These are phyloP conservation scores for Xylaria longipes DNA, from an alignment of 495 filamentous ascomycete genomes.

Conservation along the genomic window DNA sequence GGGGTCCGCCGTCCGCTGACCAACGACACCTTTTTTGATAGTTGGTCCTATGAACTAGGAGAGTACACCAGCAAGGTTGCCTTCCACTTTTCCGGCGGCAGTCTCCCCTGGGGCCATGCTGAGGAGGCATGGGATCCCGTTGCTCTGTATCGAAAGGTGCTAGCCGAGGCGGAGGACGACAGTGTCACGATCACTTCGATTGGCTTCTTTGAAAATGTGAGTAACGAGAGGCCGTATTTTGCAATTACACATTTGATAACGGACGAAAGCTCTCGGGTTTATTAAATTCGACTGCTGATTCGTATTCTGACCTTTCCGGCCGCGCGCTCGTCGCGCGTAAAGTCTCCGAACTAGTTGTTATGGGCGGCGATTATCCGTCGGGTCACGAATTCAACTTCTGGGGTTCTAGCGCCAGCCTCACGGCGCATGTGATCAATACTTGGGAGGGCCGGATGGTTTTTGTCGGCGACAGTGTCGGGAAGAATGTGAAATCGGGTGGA, in stretches of 20 bases:
- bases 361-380: slow-evolving; percentile 54
- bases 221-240: not conserved
- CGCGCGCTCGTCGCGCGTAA: slow-evolving; percentile 46
- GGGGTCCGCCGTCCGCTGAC: slow-evolving; percentile 48
- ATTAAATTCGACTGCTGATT: slow-evolving; percentile 47
- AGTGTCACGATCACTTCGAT: slow-evolving; percentile 55
- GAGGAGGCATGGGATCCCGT: slow-evolving; percentile 53
- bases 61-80: slow-evolving; percentile 49
- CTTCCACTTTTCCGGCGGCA: slow-evolving; percentile 44
- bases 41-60: slow-evolving; percentile 34
- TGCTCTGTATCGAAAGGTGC: slow-evolving; percentile 47
- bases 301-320: slow-evolving; percentile 42
- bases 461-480: slow-evolving; percentile 46
- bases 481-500: slow-evolving; percentile 43
- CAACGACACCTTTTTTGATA: slow-evolving; percentile 52
- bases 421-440: slow-evolving; percentile 48
- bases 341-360: slow-evolving; percentile 52
- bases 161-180: slow-evolving; percentile 41
- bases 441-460: slow-evolving; percentile 49
- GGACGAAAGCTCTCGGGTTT: slow-evolving; percentile 44
- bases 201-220: slow-evolving; percentile 50
- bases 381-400: slow-evolving; percentile 54
- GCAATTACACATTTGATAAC: not conserved
- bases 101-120: slow-evolving; percentile 39
- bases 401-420: slow-evolving; percentile 39